Percentiles rank a stretch among this genome's conserved stretches.
phyloP scores from a whole-genome alignment of 139 green algal genomes.

The Raphidocelis subcapitata region DNA sequence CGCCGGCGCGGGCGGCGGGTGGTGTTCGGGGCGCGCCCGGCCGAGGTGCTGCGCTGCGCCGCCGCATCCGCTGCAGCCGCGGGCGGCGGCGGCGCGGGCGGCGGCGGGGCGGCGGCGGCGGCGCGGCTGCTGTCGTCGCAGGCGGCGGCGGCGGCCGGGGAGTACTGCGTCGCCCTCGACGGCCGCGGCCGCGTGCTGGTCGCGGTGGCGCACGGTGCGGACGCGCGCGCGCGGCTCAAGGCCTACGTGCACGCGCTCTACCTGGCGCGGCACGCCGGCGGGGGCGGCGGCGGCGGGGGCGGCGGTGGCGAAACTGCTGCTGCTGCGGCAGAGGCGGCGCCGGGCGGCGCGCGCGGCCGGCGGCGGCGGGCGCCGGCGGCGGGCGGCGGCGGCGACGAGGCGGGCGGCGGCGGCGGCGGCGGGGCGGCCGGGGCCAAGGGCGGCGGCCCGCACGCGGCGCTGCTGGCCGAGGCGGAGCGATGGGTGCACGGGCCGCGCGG shows the following conservation, averaged over 20 bases:
- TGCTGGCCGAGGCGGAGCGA: no score
- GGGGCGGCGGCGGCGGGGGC: not conserved
- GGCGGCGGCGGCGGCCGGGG: not conserved
- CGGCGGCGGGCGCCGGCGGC: no score
- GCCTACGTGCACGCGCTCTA: conserved; percentile 33
- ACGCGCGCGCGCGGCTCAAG: conserved; percentile 6
- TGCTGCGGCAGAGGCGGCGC: no score
- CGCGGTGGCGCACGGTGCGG: not conserved
- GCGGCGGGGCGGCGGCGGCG: not conserved
- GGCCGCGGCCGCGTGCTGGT: no score
- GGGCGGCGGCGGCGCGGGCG: not conserved
- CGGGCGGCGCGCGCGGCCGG: no score
- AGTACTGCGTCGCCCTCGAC: conserved; percentile 23
- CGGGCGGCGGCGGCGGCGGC: no score
- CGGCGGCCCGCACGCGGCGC: no score
- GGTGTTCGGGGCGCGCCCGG: conserved; percentile 17
- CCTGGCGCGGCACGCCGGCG: not conserved
- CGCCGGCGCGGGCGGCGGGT: not conserved
- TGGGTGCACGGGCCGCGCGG: no score
- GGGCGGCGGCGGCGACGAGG: not conserved
- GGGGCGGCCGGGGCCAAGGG: no score
- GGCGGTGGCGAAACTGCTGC: no score
- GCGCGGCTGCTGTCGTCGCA: not conserved
- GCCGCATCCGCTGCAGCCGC: not conserved
- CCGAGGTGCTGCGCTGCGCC: conserved; percentile 7